Conservation (phyloP, 2,329 filamentous ascomycete genomes). For the Samsoniella hepiali region DNA sequence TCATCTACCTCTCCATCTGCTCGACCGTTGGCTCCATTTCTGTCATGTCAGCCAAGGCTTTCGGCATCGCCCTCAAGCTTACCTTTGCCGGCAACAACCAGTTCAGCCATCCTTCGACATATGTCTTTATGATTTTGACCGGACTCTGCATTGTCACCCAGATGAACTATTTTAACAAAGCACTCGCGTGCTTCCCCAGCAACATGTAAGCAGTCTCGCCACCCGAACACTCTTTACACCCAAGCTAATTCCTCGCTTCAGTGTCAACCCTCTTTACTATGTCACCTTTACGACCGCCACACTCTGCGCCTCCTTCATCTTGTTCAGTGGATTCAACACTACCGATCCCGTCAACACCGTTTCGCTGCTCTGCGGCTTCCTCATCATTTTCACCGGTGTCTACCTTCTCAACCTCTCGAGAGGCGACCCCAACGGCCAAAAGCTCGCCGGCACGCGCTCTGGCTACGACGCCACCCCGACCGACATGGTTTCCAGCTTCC, state of each 20-base stretch:
- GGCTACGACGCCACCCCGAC: constrained; percentile 80
- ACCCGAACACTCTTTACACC: constrained; percentile 31
- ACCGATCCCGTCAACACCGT: constrained; percentile 88
- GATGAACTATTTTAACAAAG: constrained; percentile 99
- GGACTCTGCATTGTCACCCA: constrained; percentile 93
- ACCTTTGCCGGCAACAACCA: constrained; percentile 93
- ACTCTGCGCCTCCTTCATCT: constrained; percentile 89
- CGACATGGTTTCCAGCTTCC: constrained; percentile 83
- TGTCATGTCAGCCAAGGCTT: constrained; percentile 98
- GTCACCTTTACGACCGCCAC: constrained; percentile 96
- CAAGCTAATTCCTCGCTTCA: constrained; percentile 36
- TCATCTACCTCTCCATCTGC: constrained; percentile 97
- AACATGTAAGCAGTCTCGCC: constrained; percentile 70
- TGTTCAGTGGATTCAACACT: constrained; percentile 95
- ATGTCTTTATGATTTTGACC: constrained; percentile 94
- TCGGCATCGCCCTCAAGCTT: constrained; percentile 94
- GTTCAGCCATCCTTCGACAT: constrained; percentile 90
- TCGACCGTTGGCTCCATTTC: constrained; percentile 95
- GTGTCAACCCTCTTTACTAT: constrained; percentile 95
- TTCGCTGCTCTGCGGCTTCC: constrained; percentile 86
- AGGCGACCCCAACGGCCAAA: constrained; percentile 78
- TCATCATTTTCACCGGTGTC: constrained; percentile 91
- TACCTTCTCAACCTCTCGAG: constrained; percentile 96
- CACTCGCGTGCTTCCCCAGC: constrained; percentile 91
- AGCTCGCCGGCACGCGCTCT: constrained; percentile 57